Percentiles rank a stretch among this genome's conserved stretches.
These are phyloP conservation scores for Coemansia aciculifera DNA, from an alignment of 192 early-diverging fungal species.

Conservation along the genomic window DNA sequence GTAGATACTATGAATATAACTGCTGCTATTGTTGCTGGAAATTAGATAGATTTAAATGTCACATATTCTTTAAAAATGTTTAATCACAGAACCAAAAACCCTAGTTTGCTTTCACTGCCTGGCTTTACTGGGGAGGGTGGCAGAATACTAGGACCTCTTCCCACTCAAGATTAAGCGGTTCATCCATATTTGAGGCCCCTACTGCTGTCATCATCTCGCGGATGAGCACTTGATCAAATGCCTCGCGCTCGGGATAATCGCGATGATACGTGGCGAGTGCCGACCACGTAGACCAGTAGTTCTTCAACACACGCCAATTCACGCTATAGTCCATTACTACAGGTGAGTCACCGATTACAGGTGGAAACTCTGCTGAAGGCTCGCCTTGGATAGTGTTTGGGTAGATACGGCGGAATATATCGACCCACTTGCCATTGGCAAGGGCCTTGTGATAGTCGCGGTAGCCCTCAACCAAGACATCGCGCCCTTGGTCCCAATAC, in stretches of 20 bases:
- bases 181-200: conserved; percentile 28
- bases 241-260: conserved; percentile 25
- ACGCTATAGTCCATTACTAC: conserved; percentile 27
- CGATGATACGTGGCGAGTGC: conserved; percentile 13
- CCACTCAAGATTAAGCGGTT: conserved; percentile 33
- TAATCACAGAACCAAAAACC: background rate
- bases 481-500: conserved; percentile 36
- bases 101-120: background rate
- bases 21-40: background rate
- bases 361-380: conserved; percentile 14
- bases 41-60: background rate
- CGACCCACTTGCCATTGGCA: conserved; percentile 12
- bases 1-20: background rate
- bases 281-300: conserved; percentile 35
- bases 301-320: conserved; percentile 25
- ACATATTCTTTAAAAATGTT: background rate
- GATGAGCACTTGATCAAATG: conserved; percentile 10
- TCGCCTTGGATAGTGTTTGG: conserved; percentile 19
- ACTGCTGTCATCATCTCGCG: conserved; percentile 37
- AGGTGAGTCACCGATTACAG: conserved; percentile 2
- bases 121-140: conserved; percentile 20
- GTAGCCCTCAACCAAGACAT: conserved; percentile 30
- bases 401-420: conserved; percentile 23
- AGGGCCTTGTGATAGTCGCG: conserved; percentile 27
- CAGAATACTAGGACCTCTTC: conserved; percentile 30